Evolutionary conservation across 139 green algal genomes (phyloP).

Genomic region (Closterium sp.): DNA sequence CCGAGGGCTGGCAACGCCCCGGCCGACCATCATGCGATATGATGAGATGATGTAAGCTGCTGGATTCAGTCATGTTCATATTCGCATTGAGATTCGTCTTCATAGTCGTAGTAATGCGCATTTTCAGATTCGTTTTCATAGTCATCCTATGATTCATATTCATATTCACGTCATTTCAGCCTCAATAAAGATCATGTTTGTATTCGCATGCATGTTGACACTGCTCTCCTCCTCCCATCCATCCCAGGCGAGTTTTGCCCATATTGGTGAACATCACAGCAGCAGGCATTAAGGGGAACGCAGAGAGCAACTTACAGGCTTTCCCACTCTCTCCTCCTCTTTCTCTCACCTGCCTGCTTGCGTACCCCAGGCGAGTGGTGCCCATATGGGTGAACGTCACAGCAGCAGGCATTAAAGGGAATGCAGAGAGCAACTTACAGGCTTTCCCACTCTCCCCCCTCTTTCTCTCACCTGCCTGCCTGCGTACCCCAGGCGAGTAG

Average conservation of each 20-base stretch:
- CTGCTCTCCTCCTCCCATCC: background rate
- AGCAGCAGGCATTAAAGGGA: slow-evolving; percentile 25
- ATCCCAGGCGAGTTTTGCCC: no score
- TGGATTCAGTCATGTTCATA: no score
- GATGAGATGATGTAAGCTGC: background rate
- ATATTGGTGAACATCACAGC: no score
- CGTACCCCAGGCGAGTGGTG: slow-evolving; percentile 1
- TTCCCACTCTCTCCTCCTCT: background rate
- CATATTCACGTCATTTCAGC: no score
- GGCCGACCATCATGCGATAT: background rate
- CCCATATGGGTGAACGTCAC: slow-evolving; percentile 42
- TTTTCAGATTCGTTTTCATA: no score
- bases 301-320: no score
- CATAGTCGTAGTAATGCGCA: no score
- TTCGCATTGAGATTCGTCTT: no score
- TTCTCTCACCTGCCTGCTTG: background rate
- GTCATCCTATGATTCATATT: no score
- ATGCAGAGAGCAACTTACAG: no score
- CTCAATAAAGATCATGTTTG: no score
- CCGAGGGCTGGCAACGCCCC: slow-evolving; percentile 10
- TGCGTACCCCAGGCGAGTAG: background rate
- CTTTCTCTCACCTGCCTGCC: background rate
- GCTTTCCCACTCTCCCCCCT: background rate
- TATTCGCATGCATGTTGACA: background rate
- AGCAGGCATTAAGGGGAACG: slow-evolving; percentile 27